Base-by-base conservation (phyloP, 1,284 basidiomycete species). In the Cystobasidium pallidum region DNA sequence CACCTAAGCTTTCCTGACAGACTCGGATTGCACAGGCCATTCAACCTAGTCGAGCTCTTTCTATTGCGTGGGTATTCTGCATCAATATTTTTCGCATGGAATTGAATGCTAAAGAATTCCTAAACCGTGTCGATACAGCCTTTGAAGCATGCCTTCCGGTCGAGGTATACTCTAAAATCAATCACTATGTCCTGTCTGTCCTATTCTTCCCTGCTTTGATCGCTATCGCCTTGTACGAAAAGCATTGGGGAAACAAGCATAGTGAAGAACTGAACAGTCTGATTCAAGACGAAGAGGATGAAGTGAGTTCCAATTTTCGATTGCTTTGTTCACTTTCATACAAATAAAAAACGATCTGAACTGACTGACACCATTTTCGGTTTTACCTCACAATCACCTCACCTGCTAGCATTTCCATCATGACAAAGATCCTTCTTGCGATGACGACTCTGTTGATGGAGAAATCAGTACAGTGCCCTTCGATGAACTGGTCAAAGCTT, bases 181-280 rank as follows among this genome's bases (percentile, higher is more conserved):
- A 96, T 81, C 87, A 88, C 62, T 79, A 84, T 76, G 83, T 92
- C 63, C 93, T 97, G 91, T 81, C 83, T 19, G 76, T 85, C 47
- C 74, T 95, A 19, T 95, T 96, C 84, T 90, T 89, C 81, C 75
- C 92, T 51, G 92, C 92, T 0, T 83, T 96, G 41, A 82, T 84
- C 2, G 49, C 84, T 17, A 90, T 96, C 76, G 90, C 91, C 0
- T 77, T 94, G 26, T 90, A 85, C 78, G 94, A 96, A 81, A 85
- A 89, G 2, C 83, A 85, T 11, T 75, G 74, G 64, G 76, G 76
- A 43, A 58, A 70, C 1, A 36, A 58, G 19, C 62, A 66, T n/a
- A 19, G 19, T 24, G 43, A 52, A 15, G 21, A 43, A 32, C 1
- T 59, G 41, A 34, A 70, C 58, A 54, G 49, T 15, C 32, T 62